Base-by-base conservation (phyloP, 371 early-diverging fungal species). In the Dichotomocladium elegans region DNA sequence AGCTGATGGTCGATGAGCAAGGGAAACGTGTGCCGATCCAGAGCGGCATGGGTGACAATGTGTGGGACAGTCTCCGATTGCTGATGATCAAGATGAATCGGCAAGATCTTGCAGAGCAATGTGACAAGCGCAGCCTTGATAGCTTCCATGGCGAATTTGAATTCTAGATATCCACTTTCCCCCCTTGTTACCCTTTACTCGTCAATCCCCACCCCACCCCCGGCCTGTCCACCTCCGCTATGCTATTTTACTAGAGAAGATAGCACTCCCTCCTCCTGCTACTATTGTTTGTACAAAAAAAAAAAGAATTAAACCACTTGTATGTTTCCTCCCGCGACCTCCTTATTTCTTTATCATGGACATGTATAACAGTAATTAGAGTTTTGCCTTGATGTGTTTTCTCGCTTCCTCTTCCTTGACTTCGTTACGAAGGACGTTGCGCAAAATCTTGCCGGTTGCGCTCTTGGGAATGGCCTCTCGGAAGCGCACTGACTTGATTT, bases 41-140 rank as follows among this genome's bases (percentile, higher is more conserved):
- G 12, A 57, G 78, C 17, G 82, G 73, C 28, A 90, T 90, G 74
- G 86, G 87, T 44, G 72, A 83, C 29, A 89, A 86, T 31, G 82
- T 96, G 5, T 95, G 98, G 95, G 84, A 84, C 57, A 90, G 93
- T 25, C 77, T 97, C 45, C 80, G 89, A 43, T 84, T 91, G 82
- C 76, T 93, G 8, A 84, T 92, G 85, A 74, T 80, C 63, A 77
- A 59, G 57, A 64, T 94, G 67, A 81, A 86, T 37, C 81, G 88
- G 33, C 77, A 81, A 17, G 90, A 91, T 60, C 72, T 93, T 26
- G 91, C 89, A 11, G 77, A 83, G 9, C 75, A 85, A 31, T 88
- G 88, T 59, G 87, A 90, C 41, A 62, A 62, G 11, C 80, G 82
- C 43, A 87, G 94, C 54, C 55, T 94, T 48, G 80, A 81, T 42